A percentile compares a stretch with the other conserved stretches of the same genome.
These are phyloP conservation scores for Rhynchospora tenuis DNA, from an alignment of 176 grass and related monocot genomes.

Conservation along the genomic window DNA sequence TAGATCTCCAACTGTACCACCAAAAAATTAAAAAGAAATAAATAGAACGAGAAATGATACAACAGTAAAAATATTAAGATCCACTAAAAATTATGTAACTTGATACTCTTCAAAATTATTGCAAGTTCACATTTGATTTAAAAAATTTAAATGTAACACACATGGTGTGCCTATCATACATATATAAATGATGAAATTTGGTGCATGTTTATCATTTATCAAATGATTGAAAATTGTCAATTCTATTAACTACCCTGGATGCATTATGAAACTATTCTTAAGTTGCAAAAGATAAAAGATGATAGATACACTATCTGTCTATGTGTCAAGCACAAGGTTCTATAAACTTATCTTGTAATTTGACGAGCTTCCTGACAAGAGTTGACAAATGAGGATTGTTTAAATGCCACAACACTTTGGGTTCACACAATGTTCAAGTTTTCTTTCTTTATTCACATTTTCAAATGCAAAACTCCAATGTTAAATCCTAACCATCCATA, in stretches of 20 bases:
- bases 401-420: too few relatives aligned
- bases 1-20: constrained; percentile 59
- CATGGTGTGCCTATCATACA: neutral
- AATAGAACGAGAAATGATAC: neutral
- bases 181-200: neutral
- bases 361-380: neutral
- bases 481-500: too few relatives aligned
- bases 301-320: neutral
- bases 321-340: neutral
- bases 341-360: neutral
- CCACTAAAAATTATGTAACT: neutral
- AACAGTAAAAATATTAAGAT: neutral
- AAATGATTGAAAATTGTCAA: neutral
- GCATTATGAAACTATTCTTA: neutral
- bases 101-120: neutral
- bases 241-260: neutral
- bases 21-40: neutral
- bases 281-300: neutral
- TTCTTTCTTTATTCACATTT: too few relatives aligned
- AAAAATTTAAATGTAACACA: neutral
- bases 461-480: too few relatives aligned
- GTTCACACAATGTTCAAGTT: too few relatives aligned
- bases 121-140: neutral
- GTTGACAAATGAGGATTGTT: neutral
- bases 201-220: neutral